Evolutionary conservation across 1,139 yeast genomes (phyloP).

Genomic region (Geotrichum fermentans): DNA sequence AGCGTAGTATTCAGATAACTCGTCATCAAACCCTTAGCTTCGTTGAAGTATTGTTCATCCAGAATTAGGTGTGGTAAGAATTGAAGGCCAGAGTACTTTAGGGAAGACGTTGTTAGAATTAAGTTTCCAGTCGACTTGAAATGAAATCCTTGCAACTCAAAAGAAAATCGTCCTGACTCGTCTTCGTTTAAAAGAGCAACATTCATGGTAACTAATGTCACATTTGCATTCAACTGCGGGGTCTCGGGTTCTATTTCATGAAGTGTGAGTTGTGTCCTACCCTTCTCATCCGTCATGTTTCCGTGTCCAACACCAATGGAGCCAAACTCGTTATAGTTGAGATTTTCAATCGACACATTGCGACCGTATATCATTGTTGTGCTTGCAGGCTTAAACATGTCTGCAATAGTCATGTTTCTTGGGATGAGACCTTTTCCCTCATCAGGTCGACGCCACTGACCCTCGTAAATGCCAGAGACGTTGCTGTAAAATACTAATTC

Average conservation of each 20-base stretch:
- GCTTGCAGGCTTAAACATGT: constrained; percentile 4
- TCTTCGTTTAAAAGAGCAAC: constrained; percentile 24
- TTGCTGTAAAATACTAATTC: constrained; percentile 24
- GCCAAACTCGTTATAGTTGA: background rate
- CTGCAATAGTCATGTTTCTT: constrained; percentile 14
- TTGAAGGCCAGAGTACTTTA: constrained; percentile 63
- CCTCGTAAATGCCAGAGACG: constrained; percentile 27
- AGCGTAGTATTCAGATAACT: constrained; percentile 43
- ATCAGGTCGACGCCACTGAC: constrained; percentile 24
- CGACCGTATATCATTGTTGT: constrained; percentile 3
- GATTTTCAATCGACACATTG: background rate
- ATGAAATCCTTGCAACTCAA: constrained; percentile 62
- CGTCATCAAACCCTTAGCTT: constrained; percentile 40
- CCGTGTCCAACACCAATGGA: constrained; percentile 2
- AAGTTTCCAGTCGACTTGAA: constrained; percentile 67
- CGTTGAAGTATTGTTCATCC: constrained; percentile 43
- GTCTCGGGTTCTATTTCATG: constrained; percentile 20
- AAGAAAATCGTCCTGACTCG: constrained; percentile 24
- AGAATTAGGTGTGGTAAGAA: constrained; percentile 50
- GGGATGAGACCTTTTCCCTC: constrained; percentile 16
- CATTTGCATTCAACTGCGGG: constrained; percentile 19
- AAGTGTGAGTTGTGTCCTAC: constrained; percentile 24
- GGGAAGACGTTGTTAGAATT: constrained; percentile 59
- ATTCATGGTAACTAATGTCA: constrained; percentile 26
- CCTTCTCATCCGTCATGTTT: constrained; percentile 25